These are phyloP conservation scores for Yarrowia sp. DNA, from an alignment of 805 yeast species.

Conservation along the genomic window DNA sequence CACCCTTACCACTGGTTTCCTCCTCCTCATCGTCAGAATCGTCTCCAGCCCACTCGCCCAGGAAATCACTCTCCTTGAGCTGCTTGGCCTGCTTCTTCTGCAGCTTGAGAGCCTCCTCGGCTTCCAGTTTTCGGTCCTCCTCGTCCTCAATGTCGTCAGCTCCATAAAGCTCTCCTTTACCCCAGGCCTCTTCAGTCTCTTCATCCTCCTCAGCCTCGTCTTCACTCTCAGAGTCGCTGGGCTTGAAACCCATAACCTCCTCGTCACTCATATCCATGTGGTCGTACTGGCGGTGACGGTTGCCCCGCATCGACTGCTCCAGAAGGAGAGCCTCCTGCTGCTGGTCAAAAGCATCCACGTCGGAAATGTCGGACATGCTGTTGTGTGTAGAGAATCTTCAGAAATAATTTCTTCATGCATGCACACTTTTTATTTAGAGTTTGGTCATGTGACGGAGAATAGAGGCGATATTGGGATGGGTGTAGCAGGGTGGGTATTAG, in stretches of 20 bases:
- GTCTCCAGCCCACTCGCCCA: constrained; percentile 41
- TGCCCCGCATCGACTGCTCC: constrained; percentile 31
- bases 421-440: constrained; percentile 5
- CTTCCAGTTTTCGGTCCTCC: constrained; percentile 72
- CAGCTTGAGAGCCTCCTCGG: constrained; percentile 81
- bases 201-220: constrained; percentile 42
- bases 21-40: constrained; percentile 74
- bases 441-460: constrained; percentile 6
- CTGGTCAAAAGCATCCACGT: constrained; percentile 39
- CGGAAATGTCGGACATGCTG: constrained; percentile 33
- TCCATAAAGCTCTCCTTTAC: constrained; percentile 47
- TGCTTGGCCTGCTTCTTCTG: constrained; percentile 79
- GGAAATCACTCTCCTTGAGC: constrained; percentile 44
- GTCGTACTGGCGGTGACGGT: constrained; percentile 26
- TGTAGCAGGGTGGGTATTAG: too few relatives aligned
- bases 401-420: constrained; percentile 14
- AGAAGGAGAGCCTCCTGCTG: constrained; percentile 38
- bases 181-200: constrained; percentile 29
- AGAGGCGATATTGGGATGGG: too few relatives aligned
- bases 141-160: constrained; percentile 71
- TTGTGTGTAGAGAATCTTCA: neutral
- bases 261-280: constrained; percentile 51
- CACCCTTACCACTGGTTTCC: constrained; percentile 57
- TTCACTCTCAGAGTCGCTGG: constrained; percentile 39
- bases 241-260: constrained; percentile 49